Evolutionary conservation across 179 eudicot species (phyloP).

Genomic region (Camellia oleifera): DNA sequence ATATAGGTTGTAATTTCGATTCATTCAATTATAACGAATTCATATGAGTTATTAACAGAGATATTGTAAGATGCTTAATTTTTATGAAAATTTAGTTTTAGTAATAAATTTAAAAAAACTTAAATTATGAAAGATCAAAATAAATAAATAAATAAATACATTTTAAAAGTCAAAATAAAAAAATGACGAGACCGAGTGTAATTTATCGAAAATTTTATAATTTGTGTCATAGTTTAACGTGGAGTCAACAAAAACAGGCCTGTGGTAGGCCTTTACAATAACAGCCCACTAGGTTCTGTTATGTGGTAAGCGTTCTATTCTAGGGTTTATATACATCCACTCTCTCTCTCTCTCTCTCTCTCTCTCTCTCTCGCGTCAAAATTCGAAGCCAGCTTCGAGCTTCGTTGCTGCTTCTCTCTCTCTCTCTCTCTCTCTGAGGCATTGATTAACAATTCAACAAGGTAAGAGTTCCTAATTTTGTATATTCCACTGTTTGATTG

Average conservation of each 20-base stretch:
- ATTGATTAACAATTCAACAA: not conserved
- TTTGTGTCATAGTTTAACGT: not conserved
- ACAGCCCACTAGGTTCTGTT: not conserved
- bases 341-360: not conserved
- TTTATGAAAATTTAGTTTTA: too few relatives aligned
- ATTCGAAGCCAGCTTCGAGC: not conserved
- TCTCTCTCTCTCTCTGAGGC: not conserved
- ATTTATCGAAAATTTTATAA: too few relatives aligned
- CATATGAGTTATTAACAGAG: too few relatives aligned
- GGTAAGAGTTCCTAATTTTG: not conserved
- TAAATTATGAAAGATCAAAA: too few relatives aligned
- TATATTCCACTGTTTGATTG: not conserved
- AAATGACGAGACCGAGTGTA: too few relatives aligned
- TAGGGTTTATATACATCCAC: not conserved
- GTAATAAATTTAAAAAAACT: too few relatives aligned
- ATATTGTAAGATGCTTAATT: too few relatives aligned
- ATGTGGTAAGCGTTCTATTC: slow-evolving; percentile 5
- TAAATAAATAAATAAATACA: too few relatives aligned
- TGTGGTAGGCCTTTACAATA: not conserved
- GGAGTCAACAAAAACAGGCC: not conserved
- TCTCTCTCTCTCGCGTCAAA: not conserved
- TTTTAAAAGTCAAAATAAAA: too few relatives aligned
- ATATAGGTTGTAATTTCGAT: too few relatives aligned
- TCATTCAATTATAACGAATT: too few relatives aligned
- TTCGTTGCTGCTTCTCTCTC: not conserved